Conservation (phyloP, 106 monocot species). For the Ottelia alismoides region DNA sequence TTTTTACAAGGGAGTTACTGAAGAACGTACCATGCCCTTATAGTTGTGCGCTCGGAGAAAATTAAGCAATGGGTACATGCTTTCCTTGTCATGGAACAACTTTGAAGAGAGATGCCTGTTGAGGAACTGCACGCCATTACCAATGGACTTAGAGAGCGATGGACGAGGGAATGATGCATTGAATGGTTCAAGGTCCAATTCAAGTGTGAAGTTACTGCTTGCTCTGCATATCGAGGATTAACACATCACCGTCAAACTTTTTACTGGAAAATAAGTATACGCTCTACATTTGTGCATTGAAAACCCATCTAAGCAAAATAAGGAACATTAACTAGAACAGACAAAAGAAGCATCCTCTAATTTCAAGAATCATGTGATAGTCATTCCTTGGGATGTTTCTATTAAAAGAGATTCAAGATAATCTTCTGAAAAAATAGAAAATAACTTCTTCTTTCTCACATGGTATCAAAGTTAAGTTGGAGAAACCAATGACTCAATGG, state of each 20-base stretch:
- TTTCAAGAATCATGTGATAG: no score
- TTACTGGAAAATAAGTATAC: constrained; percentile 1
- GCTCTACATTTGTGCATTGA: neutral
- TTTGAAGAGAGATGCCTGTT: constrained; percentile 94
- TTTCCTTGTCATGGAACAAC: constrained; percentile 88
- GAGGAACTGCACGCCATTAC: constrained; percentile 98
- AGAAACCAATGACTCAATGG: no score
- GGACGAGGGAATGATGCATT: constrained; percentile 91
- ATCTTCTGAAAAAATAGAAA: no score
- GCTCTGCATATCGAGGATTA: constrained; percentile 9
- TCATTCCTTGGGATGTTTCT: no score
- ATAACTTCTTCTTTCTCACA: no score
- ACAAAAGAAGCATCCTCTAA: no score
- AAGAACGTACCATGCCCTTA: constrained; percentile 68
- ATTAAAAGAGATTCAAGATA: no score
- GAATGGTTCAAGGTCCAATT: constrained; percentile 90
- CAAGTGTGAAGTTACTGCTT: constrained; percentile 28
- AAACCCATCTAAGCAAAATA: no score
- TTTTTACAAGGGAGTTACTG: no score
- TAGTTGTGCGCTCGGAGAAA: constrained; percentile 86
- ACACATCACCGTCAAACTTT: neutral
- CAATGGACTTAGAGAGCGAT: constrained; percentile 86
- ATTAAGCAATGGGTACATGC: constrained; percentile 88
- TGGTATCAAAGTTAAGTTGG: no score
- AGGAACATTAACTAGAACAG: no score